These are phyloP conservation scores for Sesbania bispinosa DNA, from an alignment of 306 rosid genomes.

Conservation along the genomic window DNA sequence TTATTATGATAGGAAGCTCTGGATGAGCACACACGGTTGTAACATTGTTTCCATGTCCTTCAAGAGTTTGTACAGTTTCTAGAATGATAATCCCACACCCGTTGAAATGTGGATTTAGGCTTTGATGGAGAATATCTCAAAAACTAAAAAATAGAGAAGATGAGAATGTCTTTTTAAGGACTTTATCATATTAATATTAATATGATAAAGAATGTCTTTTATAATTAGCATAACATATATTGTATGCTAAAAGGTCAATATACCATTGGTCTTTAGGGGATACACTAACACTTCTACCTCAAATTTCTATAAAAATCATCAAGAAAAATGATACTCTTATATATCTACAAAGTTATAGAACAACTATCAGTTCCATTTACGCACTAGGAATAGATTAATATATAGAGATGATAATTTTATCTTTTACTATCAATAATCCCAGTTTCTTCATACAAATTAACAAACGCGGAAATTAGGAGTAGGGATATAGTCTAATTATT, in stretches of 20 bases:
- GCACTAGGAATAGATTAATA: neutral
- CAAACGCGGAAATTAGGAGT: too few relatives aligned
- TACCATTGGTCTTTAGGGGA: too few relatives aligned
- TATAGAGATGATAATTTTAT: neutral
- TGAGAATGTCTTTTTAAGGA: too few relatives aligned
- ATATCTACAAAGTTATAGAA: neutral
- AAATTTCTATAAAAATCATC: neutral
- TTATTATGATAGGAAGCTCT: conserved; percentile 48
- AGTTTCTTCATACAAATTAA: too few relatives aligned
- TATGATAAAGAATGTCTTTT: too few relatives aligned
- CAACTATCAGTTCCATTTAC: neutral
- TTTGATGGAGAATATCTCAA: neutral
- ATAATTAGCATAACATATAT: too few relatives aligned
- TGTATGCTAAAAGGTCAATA: too few relatives aligned
- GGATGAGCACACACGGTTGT: conserved; percentile 45
- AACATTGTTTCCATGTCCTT: conserved; percentile 59
- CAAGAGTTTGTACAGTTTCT: conserved; percentile 40
- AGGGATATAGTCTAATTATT: too few relatives aligned
- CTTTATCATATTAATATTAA: too few relatives aligned
- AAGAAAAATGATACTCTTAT: too few relatives aligned
- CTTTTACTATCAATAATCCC: neutral
- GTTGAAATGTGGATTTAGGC: neutral
- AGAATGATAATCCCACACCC: conserved; percentile 54
- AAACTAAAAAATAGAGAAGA: neutral
- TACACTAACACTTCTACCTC: too few relatives aligned